Conservation (phyloP, 352 stramenopile species). For the Globisporangium parvum region DNA sequence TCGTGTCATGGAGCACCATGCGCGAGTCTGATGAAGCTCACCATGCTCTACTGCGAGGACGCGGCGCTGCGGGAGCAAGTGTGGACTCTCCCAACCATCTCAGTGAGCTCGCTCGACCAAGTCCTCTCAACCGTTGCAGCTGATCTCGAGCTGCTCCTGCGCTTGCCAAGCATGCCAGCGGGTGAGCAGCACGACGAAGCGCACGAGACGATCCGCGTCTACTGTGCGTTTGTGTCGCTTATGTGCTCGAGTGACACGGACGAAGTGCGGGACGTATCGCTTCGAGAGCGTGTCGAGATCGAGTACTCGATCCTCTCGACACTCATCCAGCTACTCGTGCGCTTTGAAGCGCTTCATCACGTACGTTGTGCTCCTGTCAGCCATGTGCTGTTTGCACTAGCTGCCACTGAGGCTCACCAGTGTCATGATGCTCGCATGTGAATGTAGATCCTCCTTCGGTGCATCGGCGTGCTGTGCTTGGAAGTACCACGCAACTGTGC, state of each 20-base stretch:
- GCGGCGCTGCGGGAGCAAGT: neutral
- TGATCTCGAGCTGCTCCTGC: neutral
- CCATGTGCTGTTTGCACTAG: neutral
- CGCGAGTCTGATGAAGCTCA: slow-evolving; percentile 1
- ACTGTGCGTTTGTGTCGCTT: slow-evolving; percentile 10
- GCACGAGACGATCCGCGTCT: slow-evolving; percentile 1
- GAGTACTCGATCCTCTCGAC: slow-evolving; percentile 6
- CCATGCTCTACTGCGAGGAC: slow-evolving; percentile 2
- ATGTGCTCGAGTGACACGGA: slow-evolving; percentile 10
- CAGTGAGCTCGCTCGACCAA: slow-evolving; percentile 4
- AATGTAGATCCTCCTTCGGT: slow-evolving; percentile 9
- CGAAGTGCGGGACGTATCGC: slow-evolving; percentile 6
- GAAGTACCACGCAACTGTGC: slow-evolving; percentile 8
- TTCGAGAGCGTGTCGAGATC: slow-evolving; percentile 4
- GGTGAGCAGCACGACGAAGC: neutral
- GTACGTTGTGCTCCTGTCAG: slow-evolving; percentile 2
- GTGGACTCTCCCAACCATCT: slow-evolving; percentile 1
- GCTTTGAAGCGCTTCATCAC: neutral
- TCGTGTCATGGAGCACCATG: neutral
- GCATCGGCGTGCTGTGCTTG: slow-evolving; percentile 9
- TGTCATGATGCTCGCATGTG: no score
- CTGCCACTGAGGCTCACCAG: no score
- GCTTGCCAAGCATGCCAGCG: neutral
- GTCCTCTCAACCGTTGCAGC: slow-evolving; percentile 2
- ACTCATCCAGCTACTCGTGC: slow-evolving; percentile 6